phyloP scores from a whole-genome alignment of 257 asterid species.

The Lycium barbarum region DNA sequence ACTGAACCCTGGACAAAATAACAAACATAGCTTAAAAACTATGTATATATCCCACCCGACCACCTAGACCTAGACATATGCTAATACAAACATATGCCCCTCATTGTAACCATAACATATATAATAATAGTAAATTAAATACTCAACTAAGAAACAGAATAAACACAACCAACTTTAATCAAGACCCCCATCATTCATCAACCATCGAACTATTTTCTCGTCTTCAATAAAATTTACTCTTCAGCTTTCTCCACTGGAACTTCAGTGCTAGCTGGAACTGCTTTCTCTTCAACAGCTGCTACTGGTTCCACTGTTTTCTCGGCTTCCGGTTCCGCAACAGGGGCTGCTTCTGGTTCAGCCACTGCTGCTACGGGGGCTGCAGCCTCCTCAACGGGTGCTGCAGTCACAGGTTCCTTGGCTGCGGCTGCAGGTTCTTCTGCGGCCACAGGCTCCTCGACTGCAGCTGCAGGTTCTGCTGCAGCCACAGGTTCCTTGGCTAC shows the following conservation, averaged over 20 bases:
- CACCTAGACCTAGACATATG: not conserved
- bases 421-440: slow-evolving; percentile 4
- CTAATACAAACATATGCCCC: slow-evolving; percentile 11
- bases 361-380: not conserved
- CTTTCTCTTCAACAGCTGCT: not conserved
- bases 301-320: slow-evolving; percentile 2
- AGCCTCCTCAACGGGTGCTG: not conserved
- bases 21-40: slow-evolving; percentile 19
- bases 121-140: slow-evolving; percentile 3
- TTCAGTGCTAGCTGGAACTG: not conserved
- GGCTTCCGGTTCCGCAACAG: slow-evolving; percentile 14
- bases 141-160: slow-evolving; percentile 13
- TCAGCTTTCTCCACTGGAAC: slow-evolving; percentile 19
- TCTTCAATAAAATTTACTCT: slow-evolving; percentile 22
- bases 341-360: not conserved
- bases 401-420: not conserved
- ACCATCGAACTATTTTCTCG: not conserved
- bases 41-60: slow-evolving; percentile 26
- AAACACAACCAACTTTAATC: slow-evolving; percentile 23
- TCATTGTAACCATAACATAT: slow-evolving; percentile 16
- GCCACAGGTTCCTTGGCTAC: not conserved
- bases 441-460: not conserved
- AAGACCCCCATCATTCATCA: slow-evolving; percentile 1
- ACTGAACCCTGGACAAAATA: slow-evolving; percentile 28
- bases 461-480: not conserved